A percentile compares a stretch with the other conserved stretches of the same genome.
These are phyloP conservation scores for Thraustochytrium striatum DNA, from an alignment of 352 stramenopile genomes.

Conservation along the genomic window DNA sequence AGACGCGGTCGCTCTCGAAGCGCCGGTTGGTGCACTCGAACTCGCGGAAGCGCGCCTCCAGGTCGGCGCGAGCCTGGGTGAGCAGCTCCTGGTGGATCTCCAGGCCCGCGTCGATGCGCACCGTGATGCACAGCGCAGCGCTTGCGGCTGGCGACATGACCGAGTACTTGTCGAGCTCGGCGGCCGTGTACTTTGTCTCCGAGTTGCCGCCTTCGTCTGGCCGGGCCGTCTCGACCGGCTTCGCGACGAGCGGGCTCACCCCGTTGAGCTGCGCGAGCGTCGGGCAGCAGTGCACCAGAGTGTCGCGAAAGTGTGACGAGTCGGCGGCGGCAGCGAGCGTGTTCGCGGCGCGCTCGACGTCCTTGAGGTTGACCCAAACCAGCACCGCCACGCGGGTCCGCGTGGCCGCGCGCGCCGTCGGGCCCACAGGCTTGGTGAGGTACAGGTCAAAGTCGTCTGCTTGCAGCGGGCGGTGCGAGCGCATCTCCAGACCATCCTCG, in stretches of 20 bases:
- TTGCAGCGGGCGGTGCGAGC: not conserved
- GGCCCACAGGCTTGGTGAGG: not conserved
- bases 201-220: not conserved
- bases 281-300: not conserved
- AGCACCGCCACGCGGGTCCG: not conserved
- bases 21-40: conserved; percentile 29
- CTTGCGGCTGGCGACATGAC: conserved; percentile 26
- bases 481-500: conserved; percentile 23
- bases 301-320: not conserved
- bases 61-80: not conserved
- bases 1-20: not conserved
- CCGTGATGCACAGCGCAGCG: conserved; percentile 21
- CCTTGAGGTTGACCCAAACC: conserved; percentile 11
- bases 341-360: not conserved
- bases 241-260: not conserved
- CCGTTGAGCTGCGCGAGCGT: conserved; percentile 13
- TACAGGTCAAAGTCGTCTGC: conserved; percentile 28
- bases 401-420: not conserved
- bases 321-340: conserved; percentile 2
- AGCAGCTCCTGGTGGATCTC: conserved; percentile 5
- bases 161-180: conserved; percentile 22
- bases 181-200: not conserved
- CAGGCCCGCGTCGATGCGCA: conserved; percentile 36
- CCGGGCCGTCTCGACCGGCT: not conserved
- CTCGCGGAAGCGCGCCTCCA: conserved; percentile 6